These are phyloP conservation scores for Stachybotrys chartarum DNA, from an alignment of 2,329 filamentous ascomycete species.

Conservation along the genomic window DNA sequence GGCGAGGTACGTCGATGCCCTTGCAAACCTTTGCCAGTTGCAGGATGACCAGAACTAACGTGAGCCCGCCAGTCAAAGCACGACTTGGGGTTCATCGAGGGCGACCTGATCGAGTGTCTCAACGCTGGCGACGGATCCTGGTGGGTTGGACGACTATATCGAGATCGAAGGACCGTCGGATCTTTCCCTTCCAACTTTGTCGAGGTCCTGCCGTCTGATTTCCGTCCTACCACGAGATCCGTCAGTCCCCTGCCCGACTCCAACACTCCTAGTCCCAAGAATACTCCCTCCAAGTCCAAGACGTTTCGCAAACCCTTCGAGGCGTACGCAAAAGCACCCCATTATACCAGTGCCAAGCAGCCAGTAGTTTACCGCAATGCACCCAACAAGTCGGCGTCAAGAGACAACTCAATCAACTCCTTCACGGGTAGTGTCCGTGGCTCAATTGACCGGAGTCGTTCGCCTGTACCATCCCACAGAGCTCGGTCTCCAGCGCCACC, in stretches of 20 bases:
- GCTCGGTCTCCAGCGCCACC: slow-evolving; percentile 17
- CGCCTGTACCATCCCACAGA: slow-evolving; percentile 25
- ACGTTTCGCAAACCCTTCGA: slow-evolving; percentile 62
- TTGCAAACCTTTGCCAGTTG: neutral
- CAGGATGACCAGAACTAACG: neutral
- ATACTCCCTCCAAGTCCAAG: slow-evolving; percentile 51
- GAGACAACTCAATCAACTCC: slow-evolving; percentile 35
- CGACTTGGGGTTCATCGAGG: slow-evolving; percentile 94
- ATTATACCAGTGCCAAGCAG: slow-evolving; percentile 57
- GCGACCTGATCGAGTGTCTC: slow-evolving; percentile 94
- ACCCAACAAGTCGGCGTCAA: slow-evolving; percentile 22
- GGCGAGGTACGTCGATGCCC: slow-evolving; percentile 55
- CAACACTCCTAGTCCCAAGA: slow-evolving; percentile 46
- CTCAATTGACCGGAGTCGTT: slow-evolving; percentile 16
- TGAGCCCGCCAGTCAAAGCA: slow-evolving; percentile 64
- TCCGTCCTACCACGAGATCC: slow-evolving; percentile 64
- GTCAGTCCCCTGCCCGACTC: slow-evolving; percentile 52
- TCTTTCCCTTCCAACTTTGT: slow-evolving; percentile 98
- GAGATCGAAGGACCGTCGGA: slow-evolving; percentile 85
- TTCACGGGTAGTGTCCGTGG: slow-evolving; percentile 16
- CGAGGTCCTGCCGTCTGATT: slow-evolving; percentile 76
- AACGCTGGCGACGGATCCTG: slow-evolving; percentile 97
- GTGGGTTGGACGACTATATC: slow-evolving; percentile 91
- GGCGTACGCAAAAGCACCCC: slow-evolving; percentile 59
- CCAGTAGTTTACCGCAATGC: slow-evolving; percentile 48